phyloP scores from a whole-genome alignment of 371 early-diverging fungal genomes.

The Mortierella sp. region DNA sequence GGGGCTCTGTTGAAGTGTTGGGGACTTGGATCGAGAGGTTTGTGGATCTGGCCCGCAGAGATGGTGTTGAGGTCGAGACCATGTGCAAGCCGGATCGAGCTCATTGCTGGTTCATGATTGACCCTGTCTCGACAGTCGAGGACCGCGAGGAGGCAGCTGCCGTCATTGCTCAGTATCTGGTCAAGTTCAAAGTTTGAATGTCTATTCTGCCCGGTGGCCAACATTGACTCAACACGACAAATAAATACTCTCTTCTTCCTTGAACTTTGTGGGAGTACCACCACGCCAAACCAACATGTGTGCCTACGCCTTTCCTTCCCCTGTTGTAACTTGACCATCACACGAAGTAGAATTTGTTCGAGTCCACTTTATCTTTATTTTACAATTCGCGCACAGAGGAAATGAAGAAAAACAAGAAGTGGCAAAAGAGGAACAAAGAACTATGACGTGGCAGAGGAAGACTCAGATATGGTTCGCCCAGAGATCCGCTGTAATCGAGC shows the following conservation, averaged over 20 bases:
- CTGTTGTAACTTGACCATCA: too few relatives aligned
- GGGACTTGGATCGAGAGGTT: conserved; percentile 17
- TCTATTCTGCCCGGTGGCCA: too few relatives aligned
- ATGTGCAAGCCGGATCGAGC: neutral
- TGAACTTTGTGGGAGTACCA: too few relatives aligned
- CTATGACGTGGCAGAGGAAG: neutral
- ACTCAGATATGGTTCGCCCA: neutral
- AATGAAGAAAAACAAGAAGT: too few relatives aligned
- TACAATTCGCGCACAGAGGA: too few relatives aligned
- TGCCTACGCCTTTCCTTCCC: too few relatives aligned
- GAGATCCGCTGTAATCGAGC: neutral
- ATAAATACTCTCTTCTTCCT: too few relatives aligned
- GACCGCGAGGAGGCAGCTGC: conserved; percentile 2
- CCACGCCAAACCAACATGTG: too few relatives aligned
- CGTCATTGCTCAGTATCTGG: neutral
- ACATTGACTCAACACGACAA: too few relatives aligned
- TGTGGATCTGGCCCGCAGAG: conserved; percentile 4
- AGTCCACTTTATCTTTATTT: too few relatives aligned
- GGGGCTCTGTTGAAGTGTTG: conserved; percentile 12
- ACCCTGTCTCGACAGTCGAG: neutral
- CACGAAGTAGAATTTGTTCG: too few relatives aligned
- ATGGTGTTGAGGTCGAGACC: conserved; percentile 4
- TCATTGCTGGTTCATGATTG: conserved; percentile 20
- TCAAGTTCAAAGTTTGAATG: too few relatives aligned
- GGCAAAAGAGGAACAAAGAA: neutral